These are phyloP conservation scores for Glomus cerebriforme DNA, from an alignment of 192 early-diverging fungal genomes.

Conservation along the genomic window DNA sequence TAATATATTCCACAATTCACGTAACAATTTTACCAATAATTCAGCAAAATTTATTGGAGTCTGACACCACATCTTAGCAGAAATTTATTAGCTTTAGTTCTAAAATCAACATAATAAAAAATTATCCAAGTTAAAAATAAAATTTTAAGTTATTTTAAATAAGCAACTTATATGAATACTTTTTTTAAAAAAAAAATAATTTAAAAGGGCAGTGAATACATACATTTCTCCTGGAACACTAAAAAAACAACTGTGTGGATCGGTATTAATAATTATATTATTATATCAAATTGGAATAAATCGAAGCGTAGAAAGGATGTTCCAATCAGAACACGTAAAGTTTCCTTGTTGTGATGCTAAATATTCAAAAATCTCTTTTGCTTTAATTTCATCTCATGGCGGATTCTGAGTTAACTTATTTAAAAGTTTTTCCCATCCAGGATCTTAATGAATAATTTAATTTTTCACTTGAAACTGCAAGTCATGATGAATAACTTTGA, in stretches of 20 bases:
- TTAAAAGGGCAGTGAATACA: neutral
- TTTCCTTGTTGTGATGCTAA: slow-evolving; percentile 64
- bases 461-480: slow-evolving; percentile 54
- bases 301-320: slow-evolving; percentile 41
- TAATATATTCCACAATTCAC: slow-evolving; percentile 58
- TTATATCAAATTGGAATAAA: slow-evolving; percentile 66
- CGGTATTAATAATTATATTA: neutral
- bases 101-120: slow-evolving; percentile 74
- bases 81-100: slow-evolving; percentile 70
- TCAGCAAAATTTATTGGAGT: slow-evolving; percentile 70
- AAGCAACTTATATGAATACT: too few relatives aligned
- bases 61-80: slow-evolving; percentile 82
- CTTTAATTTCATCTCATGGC: slow-evolving; percentile 41
- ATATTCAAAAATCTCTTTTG: slow-evolving; percentile 64
- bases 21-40: slow-evolving; percentile 61
- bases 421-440: slow-evolving; percentile 43
- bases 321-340: slow-evolving; percentile 59
- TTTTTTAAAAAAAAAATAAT: slow-evolving; percentile 27
- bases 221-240: neutral
- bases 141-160: too few relatives aligned
- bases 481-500: slow-evolving; percentile 61
- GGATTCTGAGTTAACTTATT: slow-evolving; percentile 41
- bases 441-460: slow-evolving; percentile 66
- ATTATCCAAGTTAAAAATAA: slow-evolving; percentile 50
- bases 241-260: slow-evolving; percentile 18